Evolutionary conservation across 2,329 filamentous ascomycete species (phyloP), one percentile per base, ranked within the genome.

Genomic region (Aspergillus bombycis): DNA sequence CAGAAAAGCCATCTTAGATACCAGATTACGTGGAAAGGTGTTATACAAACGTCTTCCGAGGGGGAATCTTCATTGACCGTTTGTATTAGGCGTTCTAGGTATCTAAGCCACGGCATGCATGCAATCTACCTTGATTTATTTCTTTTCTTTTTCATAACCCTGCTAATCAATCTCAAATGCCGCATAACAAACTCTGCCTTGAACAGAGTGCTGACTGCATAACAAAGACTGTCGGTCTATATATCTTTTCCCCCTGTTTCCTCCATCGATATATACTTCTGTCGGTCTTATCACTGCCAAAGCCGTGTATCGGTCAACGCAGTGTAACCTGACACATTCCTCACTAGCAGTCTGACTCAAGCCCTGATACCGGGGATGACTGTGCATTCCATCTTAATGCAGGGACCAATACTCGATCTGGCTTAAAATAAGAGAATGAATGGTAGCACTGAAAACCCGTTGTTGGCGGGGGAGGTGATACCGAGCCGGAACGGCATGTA

Each of bases 361-460:
- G 30, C 36, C 10, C 46, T 48, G 38, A 43, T 68, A 48, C 71
- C 69, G 73, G 71, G 68, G 67, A 72, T 73, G 66, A 58, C 58
- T 30, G 71, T 71, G 61, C 57, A 48, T 73, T 70, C 54, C 66
- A 34, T 55, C 57, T 54, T 21, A 55, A 69, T 62, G 70, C 71
- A 73, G 69, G 69, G 70, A 69, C 74, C 70, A 71, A 69, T 67
- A 62, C 66, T 63, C 71, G 68, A 69, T 59, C 57, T 62, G 61
- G 59, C 57, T 38, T 45, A 26, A 36, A 43, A 28, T 43, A 38
- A 26, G 41, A 45, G 38, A 57, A 58, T 52, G 52, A 28, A 45
- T 34, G 19, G 34, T 36, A 36, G 16, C 34, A 36, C 34, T 7
- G 34, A 36, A 36, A 16, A 26, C 12, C 45, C 21, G 12, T 62